Conservation (phyloP, 129 eudicot species). For the Rutidosis leptorrhynchoides region DNA sequence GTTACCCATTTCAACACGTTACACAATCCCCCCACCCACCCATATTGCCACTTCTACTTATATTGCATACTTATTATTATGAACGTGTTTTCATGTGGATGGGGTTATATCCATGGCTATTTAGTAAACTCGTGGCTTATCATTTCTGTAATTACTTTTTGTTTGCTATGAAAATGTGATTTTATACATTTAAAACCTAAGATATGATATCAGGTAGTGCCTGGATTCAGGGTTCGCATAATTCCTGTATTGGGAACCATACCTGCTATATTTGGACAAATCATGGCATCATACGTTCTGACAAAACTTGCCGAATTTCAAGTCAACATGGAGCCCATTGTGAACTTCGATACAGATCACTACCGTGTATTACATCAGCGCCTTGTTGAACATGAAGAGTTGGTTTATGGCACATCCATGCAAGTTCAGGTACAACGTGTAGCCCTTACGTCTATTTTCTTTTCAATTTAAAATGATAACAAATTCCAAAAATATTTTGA, state of each 20-base stretch:
- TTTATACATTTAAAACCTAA: slow-evolving; percentile 6
- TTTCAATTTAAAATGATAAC: background rate
- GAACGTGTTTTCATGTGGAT: background rate
- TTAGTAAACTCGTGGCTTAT: background rate
- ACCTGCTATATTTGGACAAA: slow-evolving; percentile 97
- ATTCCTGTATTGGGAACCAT: slow-evolving; percentile 94
- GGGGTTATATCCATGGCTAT: slow-evolving; percentile 10
- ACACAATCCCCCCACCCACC: background rate
- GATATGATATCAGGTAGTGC: slow-evolving; percentile 62
- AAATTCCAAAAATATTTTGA: background rate
- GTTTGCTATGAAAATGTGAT: slow-evolving; percentile 2
- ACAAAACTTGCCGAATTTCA: slow-evolving; percentile 73
- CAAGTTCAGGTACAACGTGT: slow-evolving; percentile 61
- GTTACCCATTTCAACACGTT: background rate
- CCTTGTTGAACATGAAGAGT: slow-evolving; percentile 89
- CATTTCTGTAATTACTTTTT: background rate
- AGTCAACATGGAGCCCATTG: slow-evolving; percentile 88
- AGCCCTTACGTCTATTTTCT: slow-evolving; percentile 4
- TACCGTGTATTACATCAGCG: slow-evolving; percentile 86
- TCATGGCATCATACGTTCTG: slow-evolving; percentile 93
- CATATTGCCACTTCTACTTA: slow-evolving; percentile 7
- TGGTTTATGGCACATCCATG: slow-evolving; percentile 64
- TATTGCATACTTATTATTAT: background rate
- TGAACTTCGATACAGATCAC: slow-evolving; percentile 88
- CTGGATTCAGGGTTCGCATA: slow-evolving; percentile 96